A percentile compares a stretch with the other conserved stretches of the same genome.
Evolutionary conservation across 345 rosid genomes (phyloP).

Genomic region (Arabis hirsuta): DNA sequence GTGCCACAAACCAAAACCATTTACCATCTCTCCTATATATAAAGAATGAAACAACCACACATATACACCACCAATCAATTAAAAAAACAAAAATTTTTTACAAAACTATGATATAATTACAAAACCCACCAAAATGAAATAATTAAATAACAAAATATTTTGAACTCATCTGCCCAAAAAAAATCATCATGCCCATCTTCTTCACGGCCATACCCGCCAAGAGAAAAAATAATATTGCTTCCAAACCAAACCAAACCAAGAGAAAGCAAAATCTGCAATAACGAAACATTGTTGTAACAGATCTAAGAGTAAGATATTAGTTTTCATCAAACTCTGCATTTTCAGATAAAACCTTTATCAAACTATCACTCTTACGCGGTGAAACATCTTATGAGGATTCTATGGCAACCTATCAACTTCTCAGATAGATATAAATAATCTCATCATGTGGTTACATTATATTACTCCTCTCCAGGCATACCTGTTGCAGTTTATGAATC

Average conservation of each 20-base stretch:
- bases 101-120: conserved; percentile 25
- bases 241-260: conserved; percentile 30
- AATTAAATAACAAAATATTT: neutral
- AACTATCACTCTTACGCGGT: neutral
- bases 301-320: neutral
- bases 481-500: conserved; percentile 50
- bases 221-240: neutral
- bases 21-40: neutral
- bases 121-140: conserved; percentile 14
- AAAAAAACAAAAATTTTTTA: neutral
- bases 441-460: conserved; percentile 43
- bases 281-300: conserved; percentile 7
- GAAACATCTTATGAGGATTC: neutral
- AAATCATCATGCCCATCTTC: conserved; percentile 16
- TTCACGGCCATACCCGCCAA: conserved; percentile 22
- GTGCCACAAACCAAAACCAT: conserved; percentile 10
- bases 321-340: neutral
- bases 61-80: conserved; percentile 1
- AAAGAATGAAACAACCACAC: neutral
- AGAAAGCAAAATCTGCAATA: conserved; percentile 30
- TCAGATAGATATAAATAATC: neutral
- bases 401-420: conserved; percentile 10
- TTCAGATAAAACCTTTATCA: neutral
- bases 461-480: conserved; percentile 55
- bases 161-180: conserved; percentile 16